Conservation (phyloP, 2,329 filamentous ascomycete species). For the Hymenoscyphus infarciens region DNA sequence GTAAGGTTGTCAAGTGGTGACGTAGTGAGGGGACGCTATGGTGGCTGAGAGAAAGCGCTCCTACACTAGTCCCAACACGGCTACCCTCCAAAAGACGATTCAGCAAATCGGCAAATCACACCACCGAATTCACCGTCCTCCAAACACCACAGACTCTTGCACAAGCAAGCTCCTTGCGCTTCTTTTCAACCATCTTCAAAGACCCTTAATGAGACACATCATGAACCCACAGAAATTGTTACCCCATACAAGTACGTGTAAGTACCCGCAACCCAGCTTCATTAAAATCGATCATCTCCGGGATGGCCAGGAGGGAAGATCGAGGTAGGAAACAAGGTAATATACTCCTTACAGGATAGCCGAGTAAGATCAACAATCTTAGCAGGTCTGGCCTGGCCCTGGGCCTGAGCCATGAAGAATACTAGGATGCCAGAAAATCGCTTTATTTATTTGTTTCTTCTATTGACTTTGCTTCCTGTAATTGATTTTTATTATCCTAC, state of each 20-base stretch:
- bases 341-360: neutral
- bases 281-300: neutral
- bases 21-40: neutral
- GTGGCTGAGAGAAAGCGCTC: neutral
- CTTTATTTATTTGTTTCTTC: too few relatives aligned
- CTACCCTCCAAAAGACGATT: neutral
- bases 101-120: neutral
- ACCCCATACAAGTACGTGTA: neutral
- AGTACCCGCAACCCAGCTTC: neutral
- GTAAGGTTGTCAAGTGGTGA: neutral
- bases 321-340: neutral
- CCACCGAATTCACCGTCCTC: neutral
- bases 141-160: neutral
- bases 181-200: neutral
- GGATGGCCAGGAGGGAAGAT: neutral
- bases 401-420: too few relatives aligned
- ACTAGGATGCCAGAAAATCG: too few relatives aligned
- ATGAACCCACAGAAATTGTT: too few relatives aligned
- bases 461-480: too few relatives aligned
- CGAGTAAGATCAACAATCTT: neutral
- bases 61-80: neutral
- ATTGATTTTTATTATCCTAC: too few relatives aligned
- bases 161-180: neutral
- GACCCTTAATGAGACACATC: neutral
- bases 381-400: too few relatives aligned